phyloP scores from a whole-genome alignment of 371 early-diverging fungal genomes.

The Rhizopus sp. region DNA sequence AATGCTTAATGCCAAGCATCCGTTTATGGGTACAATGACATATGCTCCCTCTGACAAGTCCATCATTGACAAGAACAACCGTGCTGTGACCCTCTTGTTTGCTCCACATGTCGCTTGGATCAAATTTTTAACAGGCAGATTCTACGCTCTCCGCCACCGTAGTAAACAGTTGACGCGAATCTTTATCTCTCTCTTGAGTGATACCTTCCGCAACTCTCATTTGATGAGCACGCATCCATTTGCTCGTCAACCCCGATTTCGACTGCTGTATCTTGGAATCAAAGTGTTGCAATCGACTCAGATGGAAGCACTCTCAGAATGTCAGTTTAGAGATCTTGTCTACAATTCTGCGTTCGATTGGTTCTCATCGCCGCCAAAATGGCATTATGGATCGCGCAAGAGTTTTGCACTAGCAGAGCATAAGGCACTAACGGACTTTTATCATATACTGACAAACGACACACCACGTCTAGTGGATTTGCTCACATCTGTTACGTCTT shows the following conservation, averaged over 20 bases:
- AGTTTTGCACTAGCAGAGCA: constrained; percentile 65
- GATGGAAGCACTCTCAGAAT: constrained; percentile 69
- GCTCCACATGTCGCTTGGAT: constrained; percentile 84
- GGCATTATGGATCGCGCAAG: constrained; percentile 74
- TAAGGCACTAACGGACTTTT: constrained; percentile 70
- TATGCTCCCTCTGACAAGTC: constrained; percentile 89
- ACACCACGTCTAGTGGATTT: constrained; percentile 55
- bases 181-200: constrained; percentile 73
- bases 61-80: constrained; percentile 61
- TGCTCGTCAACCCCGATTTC: constrained; percentile 80
- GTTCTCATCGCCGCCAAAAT: constrained; percentile 72
- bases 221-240: constrained; percentile 72
- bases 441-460: constrained; percentile 67
- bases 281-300: constrained; percentile 71
- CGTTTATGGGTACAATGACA: constrained; percentile 88
- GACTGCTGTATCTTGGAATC: constrained; percentile 75
- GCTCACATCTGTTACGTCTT: constrained; percentile 41
- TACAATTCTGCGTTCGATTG: constrained; percentile 72
- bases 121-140: constrained; percentile 81
- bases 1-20: constrained; percentile 65
- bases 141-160: constrained; percentile 78
- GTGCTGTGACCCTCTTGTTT: constrained; percentile 64
- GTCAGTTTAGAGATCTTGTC: constrained; percentile 61
- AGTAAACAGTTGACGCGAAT: constrained; percentile 74
- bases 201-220: constrained; percentile 68